Conservation (phyloP, 1,284 basidiomycete genomes). For the Moesziomyces globuligerus region DNA sequence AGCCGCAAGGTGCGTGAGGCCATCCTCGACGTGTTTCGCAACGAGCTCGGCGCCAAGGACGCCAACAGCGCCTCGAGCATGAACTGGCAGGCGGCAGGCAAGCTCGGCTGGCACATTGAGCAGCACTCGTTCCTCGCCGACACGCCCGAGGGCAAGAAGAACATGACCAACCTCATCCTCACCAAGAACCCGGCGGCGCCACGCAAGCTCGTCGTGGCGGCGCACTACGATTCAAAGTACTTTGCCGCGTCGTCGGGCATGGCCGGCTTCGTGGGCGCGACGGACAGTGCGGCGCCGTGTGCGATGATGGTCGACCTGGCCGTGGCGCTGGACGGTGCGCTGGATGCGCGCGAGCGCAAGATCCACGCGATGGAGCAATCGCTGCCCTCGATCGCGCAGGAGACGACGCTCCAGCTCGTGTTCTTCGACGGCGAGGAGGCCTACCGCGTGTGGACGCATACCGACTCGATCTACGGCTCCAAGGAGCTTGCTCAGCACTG, state of each 20-base stretch:
- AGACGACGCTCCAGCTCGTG: slow-evolving; percentile 91
- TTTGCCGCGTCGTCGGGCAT: slow-evolving; percentile 76
- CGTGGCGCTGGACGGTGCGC: slow-evolving; percentile 53
- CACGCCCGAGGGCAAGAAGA: slow-evolving; percentile 83
- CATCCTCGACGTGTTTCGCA: slow-evolving; percentile 49
- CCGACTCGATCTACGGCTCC: slow-evolving; percentile 93
- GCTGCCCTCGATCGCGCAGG: slow-evolving; percentile 68
- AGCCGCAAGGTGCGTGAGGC: slow-evolving; percentile 48
- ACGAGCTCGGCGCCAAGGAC: slow-evolving; percentile 17
- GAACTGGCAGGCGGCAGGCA: slow-evolving; percentile 9
- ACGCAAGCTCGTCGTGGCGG: slow-evolving; percentile 83
- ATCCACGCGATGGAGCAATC: slow-evolving; percentile 15
- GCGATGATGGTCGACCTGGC: slow-evolving; percentile 73
- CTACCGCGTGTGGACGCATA: slow-evolving; percentile 86
- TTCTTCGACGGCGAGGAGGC: slow-evolving; percentile 99
- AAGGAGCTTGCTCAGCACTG: slow-evolving; percentile 62
- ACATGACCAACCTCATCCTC: slow-evolving; percentile 90
- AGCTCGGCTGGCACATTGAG: slow-evolving; percentile 59
- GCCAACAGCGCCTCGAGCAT: slow-evolving; percentile 3
- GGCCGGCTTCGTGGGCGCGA: slow-evolving; percentile 90
- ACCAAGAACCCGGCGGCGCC: slow-evolving; percentile 87
- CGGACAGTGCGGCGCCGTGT: slow-evolving; percentile 94
- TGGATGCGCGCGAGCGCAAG: slow-evolving; percentile 46
- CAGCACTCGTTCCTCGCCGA: slow-evolving; percentile 43
- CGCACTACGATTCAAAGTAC: slow-evolving; percentile 96